These are phyloP conservation scores for Penicillium sp. DNA, from an alignment of 2,329 filamentous ascomycete species.

Conservation along the genomic window DNA sequence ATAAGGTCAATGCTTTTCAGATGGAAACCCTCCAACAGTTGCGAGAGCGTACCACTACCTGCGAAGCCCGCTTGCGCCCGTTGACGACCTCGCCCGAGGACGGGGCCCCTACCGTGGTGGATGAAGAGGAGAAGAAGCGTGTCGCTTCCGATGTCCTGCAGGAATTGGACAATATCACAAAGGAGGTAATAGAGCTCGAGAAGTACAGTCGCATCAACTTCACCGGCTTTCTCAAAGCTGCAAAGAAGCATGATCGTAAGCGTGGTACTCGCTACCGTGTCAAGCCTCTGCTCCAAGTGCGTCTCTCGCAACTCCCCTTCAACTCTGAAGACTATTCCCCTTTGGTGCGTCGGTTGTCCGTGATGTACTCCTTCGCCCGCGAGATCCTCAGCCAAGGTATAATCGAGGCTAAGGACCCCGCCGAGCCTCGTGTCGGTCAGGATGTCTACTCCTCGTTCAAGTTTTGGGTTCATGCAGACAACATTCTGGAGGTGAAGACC, in stretches of 20 bases:
- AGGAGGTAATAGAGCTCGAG: constrained; percentile 88
- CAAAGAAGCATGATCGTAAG: constrained; percentile 97
- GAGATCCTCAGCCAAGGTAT: constrained; percentile 54
- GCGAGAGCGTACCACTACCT: constrained; percentile 66
- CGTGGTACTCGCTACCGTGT: constrained; percentile 78
- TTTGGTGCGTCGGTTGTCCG: constrained; percentile 74
- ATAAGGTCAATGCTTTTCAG: constrained; percentile 89
- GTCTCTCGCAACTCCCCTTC: constrained; percentile 78
- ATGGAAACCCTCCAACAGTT: constrained; percentile 68
- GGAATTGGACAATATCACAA: constrained; percentile 79
- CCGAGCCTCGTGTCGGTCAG: constrained; percentile 37
- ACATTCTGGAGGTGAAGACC: constrained; percentile 93
- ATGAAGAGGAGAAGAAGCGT: constrained; percentile 39
- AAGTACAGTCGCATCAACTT: constrained; percentile 96
- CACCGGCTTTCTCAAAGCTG: constrained; percentile 93
- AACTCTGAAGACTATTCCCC: constrained; percentile 92
- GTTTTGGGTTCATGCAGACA: constrained; percentile 95
- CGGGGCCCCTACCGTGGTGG: constrained; percentile 26
- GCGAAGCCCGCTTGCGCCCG: constrained; percentile 56
- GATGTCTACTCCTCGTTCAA: constrained; percentile 79
- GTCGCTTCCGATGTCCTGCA: constrained; percentile 62
- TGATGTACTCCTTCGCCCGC: constrained; percentile 90
- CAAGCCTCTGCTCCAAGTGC: constrained; percentile 81
- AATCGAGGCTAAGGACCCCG: no score
- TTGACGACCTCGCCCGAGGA: constrained; percentile 38